Percentiles rank a stretch among this genome's conserved stretches.
These are phyloP conservation scores for Cladosporium cucumerinum DNA, from an alignment of 2,329 filamentous ascomycete genomes.

Conservation along the genomic window DNA sequence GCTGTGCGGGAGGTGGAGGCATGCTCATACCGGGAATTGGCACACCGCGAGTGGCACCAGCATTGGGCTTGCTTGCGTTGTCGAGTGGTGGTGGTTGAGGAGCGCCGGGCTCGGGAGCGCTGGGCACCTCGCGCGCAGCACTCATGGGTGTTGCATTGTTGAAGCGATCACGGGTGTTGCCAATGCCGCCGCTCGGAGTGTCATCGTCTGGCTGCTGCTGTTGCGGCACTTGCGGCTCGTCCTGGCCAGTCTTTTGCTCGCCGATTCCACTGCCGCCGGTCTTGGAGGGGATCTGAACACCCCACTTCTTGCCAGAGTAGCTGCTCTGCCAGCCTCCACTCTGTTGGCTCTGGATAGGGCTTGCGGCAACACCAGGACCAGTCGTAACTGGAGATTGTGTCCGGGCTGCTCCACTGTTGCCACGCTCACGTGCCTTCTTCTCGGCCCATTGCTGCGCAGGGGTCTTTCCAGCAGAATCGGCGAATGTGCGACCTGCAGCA, in stretches of 20 bases:
- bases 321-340: slow-evolving; percentile 88
- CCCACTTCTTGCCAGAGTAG: slow-evolving; percentile 88
- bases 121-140: slow-evolving; percentile 43
- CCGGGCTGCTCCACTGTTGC: slow-evolving; percentile 51
- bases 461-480: slow-evolving; percentile 91
- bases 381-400: slow-evolving; percentile 42
- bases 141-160: slow-evolving; percentile 65
- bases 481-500: slow-evolving; percentile 85
- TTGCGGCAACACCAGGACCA: slow-evolving; percentile 35
- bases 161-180: slow-evolving; percentile 78
- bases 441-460: slow-evolving; percentile 97
- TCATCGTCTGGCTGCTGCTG: slow-evolving; percentile 51
- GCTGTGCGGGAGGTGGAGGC: slow-evolving; percentile 28
- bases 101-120: slow-evolving; percentile 44
- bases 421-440: slow-evolving; percentile 82
- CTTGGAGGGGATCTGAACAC: slow-evolving; percentile 69
- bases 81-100: slow-evolving; percentile 60
- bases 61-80: slow-evolving; percentile 65
- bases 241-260: slow-evolving; percentile 63
- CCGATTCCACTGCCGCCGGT: slow-evolving; percentile 61
- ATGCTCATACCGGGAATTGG: slow-evolving; percentile 74
- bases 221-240: slow-evolving; percentile 38
- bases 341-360: slow-evolving; percentile 62
- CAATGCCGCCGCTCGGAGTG: slow-evolving; percentile 61
- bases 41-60: slow-evolving; percentile 56